Evolutionary conservation across 1,284 basidiomycete species (phyloP).

Genomic region (Tilletia walkeri): DNA sequence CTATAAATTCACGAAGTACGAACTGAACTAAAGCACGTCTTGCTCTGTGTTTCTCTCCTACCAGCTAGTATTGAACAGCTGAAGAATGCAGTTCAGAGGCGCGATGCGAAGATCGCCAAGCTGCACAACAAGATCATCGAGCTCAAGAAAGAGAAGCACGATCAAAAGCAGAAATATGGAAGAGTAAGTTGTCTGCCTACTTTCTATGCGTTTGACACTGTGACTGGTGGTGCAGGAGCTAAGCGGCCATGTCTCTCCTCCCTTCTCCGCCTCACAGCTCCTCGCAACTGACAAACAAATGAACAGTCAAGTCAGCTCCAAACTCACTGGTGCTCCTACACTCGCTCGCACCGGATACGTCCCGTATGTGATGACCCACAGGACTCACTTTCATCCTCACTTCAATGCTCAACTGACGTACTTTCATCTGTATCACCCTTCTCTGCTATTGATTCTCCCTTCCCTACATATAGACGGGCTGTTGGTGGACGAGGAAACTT

Average conservation of each 20-base stretch:
- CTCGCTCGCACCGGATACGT: background rate
- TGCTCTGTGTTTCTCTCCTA: background rate
- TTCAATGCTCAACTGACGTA: too few relatives aligned
- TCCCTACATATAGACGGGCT: background rate
- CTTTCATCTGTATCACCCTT: too few relatives aligned
- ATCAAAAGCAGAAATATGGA: background rate
- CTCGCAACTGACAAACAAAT: background rate
- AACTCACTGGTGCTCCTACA: background rate
- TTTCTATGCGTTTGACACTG: background rate
- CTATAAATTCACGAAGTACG: too few relatives aligned
- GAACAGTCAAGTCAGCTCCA: background rate
- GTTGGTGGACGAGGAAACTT: background rate
- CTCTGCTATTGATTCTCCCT: too few relatives aligned
- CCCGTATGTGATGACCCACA: background rate
- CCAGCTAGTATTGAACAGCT: slow-evolving; percentile 1
- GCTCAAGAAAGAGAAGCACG: background rate
- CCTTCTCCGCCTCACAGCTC: background rate
- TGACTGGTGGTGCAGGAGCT: background rate
- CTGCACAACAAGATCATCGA: background rate
- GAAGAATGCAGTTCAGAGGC: background rate
- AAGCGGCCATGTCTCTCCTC: background rate
- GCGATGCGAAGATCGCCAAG: slow-evolving; percentile 6
- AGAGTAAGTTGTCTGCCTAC: background rate
- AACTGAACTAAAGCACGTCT: too few relatives aligned
- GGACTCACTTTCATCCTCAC: background rate